A percentile compares a stretch with the other conserved stretches of the same genome.
These are phyloP conservation scores for Harrya chromipes DNA, from an alignment of 768 basidiomycete species.

Conservation along the genomic window DNA sequence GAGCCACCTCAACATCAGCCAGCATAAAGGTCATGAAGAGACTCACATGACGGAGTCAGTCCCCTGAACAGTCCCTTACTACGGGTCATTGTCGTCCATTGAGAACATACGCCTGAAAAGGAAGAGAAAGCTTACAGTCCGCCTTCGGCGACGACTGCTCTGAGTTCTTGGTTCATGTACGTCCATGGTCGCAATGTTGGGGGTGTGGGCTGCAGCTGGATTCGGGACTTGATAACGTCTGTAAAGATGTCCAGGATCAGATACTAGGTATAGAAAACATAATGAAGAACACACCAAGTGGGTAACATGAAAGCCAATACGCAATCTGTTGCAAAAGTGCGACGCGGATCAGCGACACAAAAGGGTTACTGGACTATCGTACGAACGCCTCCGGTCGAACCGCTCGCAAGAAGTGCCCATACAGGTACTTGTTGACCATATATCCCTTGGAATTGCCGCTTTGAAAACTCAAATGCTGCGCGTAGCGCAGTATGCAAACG, in stretches of 20 bases:
- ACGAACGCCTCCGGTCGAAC: slow-evolving; percentile 78
- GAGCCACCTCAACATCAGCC: neutral
- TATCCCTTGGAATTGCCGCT: slow-evolving; percentile 62
- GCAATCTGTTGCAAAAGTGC: slow-evolving; percentile 12
- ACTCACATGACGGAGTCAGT: slow-evolving; percentile 70
- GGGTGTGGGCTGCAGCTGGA: slow-evolving; percentile 76
- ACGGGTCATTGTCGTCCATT: too few species aligned
- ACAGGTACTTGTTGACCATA: slow-evolving; percentile 74
- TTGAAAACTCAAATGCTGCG: slow-evolving; percentile 84
- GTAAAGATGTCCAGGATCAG: neutral
- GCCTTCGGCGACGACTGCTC: slow-evolving; percentile 61
- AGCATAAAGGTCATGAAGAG: neutral
- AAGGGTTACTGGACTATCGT: neutral
- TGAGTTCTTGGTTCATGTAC: slow-evolving; percentile 76
- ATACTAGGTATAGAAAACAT: neutral
- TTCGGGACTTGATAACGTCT: slow-evolving; percentile 91
- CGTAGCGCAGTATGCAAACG: neutral
- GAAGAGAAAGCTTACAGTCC: slow-evolving; percentile 54
- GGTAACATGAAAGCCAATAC: slow-evolving; percentile 92
- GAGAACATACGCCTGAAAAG: neutral
- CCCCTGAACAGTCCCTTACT: slow-evolving; percentile 68
- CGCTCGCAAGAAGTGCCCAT: slow-evolving; percentile 82
- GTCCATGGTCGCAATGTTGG: slow-evolving; percentile 69
- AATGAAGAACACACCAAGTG: slow-evolving; percentile 51
- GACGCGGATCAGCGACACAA: neutral